phyloP scores from a whole-genome alignment of 1,284 basidiomycete species.

The Coniferiporia sulphurascens region DNA sequence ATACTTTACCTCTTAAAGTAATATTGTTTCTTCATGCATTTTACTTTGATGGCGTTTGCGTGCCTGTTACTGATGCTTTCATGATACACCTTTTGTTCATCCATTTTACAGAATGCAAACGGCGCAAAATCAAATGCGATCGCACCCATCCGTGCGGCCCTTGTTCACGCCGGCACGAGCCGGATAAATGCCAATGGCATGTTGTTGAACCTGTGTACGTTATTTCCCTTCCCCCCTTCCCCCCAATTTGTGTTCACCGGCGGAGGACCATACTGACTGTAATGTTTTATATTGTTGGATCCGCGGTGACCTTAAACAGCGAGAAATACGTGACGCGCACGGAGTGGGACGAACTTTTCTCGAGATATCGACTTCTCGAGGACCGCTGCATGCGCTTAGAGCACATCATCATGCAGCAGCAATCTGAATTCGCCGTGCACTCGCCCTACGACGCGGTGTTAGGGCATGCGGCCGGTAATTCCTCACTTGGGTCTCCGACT shows the following conservation, averaged over 20 bases:
- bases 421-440: slow-evolving; percentile 9
- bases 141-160: slow-evolving; percentile 55
- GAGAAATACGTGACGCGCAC: slow-evolving; percentile 52
- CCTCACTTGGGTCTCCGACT: neutral
- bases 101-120: slow-evolving; percentile 45
- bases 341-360: slow-evolving; percentile 49
- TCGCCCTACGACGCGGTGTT: neutral
- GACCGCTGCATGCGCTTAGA: slow-evolving; percentile 14
- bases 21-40: neutral
- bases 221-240: slow-evolving; percentile 13
- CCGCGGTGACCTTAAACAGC: slow-evolving; percentile 27
- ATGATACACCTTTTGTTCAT: slow-evolving; percentile 16
- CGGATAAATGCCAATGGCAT: slow-evolving; percentile 52
- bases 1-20: slow-evolving; percentile 3
- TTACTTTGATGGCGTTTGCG: neutral
- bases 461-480: neutral
- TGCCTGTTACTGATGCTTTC: neutral
- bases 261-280: neutral
- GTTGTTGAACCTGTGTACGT: slow-evolving; percentile 53
- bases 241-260: slow-evolving; percentile 1
- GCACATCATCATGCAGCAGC: slow-evolving; percentile 8
- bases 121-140: slow-evolving; percentile 60
- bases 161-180: slow-evolving; percentile 49
- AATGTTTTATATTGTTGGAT: slow-evolving; percentile 14
- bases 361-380: slow-evolving; percentile 17